These are phyloP conservation scores for Pseudogymnoascus pannorum DNA, from an alignment of 2,329 filamentous ascomycete genomes.

Conservation along the genomic window DNA sequence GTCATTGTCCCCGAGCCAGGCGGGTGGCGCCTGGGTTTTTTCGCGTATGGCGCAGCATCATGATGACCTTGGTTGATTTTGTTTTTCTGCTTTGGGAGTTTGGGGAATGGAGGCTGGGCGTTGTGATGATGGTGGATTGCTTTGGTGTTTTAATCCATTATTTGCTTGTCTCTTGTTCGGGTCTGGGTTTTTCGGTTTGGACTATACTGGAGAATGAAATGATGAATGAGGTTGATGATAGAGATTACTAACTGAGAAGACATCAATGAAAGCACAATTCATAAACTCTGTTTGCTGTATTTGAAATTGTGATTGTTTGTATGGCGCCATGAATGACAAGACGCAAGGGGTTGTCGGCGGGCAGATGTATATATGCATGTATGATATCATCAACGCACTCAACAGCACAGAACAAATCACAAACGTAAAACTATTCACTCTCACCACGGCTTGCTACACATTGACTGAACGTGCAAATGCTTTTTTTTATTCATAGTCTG, in stretches of 20 bases:
- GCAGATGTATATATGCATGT: neutral
- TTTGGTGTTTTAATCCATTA: slow-evolving; percentile 3
- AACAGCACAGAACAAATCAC: neutral
- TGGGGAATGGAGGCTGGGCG: neutral
- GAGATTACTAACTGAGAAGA: slow-evolving; percentile 9
- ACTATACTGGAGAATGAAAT: neutral
- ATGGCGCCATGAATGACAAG: neutral
- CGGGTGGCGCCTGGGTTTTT: neutral
- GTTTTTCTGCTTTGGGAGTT: neutral
- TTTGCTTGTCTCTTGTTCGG: neutral
- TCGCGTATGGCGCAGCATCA: slow-evolving; percentile 1
- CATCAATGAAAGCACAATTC: slow-evolving; percentile 10
- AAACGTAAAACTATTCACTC: neutral
- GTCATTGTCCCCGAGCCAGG: neutral
- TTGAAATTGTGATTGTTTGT: neutral
- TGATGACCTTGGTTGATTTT: neutral
- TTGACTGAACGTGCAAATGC: slow-evolving; percentile 8
- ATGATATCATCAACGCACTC: neutral
- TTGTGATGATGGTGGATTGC: neutral
- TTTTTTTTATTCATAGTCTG: slow-evolving; percentile 11
- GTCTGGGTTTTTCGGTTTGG: neutral
- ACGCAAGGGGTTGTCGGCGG: neutral
- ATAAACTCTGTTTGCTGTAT: neutral
- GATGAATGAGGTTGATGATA: slow-evolving; percentile 10
- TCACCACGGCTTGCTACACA: neutral